phyloP scores from a whole-genome alignment of 2,329 filamentous ascomycete species.

The Aspergillus fischeri region DNA sequence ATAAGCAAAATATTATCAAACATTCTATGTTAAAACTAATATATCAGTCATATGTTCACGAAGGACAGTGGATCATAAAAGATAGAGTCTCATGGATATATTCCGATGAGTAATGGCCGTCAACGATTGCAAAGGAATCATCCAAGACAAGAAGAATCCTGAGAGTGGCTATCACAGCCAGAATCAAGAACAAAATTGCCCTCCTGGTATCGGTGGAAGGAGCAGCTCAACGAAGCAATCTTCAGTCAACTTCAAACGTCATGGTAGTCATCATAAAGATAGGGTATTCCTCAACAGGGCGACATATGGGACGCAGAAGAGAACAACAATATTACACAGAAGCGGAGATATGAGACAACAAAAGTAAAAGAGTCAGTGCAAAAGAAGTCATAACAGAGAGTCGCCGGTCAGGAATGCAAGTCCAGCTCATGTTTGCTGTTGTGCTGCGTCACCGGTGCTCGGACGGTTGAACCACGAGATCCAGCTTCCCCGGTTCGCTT shows the following conservation, averaged over 20 bases:
- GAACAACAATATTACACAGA: not conserved
- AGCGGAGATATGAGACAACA: not conserved
- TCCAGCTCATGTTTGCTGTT: constrained; percentile 4
- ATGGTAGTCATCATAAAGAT: not conserved
- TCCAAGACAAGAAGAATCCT: not conserved
- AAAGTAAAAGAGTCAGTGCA: constrained; percentile 10
- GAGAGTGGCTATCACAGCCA: not conserved
- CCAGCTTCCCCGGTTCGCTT: constrained; percentile 45
- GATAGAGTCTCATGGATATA: not conserved
- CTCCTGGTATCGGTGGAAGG: not conserved
- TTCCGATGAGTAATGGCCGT: not conserved
- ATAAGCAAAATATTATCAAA: not conserved
- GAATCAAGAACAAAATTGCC: not conserved
- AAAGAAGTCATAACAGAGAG: not conserved
- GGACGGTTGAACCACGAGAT: constrained; percentile 45
- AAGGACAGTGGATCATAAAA: not conserved
- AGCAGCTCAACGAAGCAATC: not conserved
- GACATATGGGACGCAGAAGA: not conserved
- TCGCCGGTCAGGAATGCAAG: constrained; percentile 4
- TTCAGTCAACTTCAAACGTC: not conserved
- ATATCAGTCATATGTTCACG: not conserved
- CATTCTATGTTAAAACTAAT: not conserved
- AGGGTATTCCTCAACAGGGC: not conserved
- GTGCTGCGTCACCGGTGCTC: constrained; percentile 22
- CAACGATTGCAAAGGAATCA: not conserved